Base-by-base conservation (phyloP, 2,329 filamentous ascomycete genomes). In the Ophiostoma montium region DNA sequence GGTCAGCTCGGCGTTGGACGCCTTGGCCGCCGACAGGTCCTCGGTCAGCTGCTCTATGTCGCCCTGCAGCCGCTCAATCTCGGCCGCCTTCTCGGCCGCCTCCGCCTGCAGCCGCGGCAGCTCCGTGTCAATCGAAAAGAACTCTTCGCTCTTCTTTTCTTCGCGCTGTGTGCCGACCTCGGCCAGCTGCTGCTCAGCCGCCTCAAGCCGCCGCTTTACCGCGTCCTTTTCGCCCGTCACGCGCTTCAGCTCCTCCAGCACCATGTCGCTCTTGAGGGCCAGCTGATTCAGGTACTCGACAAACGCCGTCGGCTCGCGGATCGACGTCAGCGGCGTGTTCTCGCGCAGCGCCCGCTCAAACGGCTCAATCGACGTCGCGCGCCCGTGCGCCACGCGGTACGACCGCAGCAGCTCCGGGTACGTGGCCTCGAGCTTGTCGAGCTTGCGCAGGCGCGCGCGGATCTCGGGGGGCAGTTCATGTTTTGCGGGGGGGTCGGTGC, bases 381-480 rank as follows among this genome's bases (percentile, higher is more conserved):
- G 81, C 50, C 85, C 79, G 67, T 98, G 90, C 16, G 92, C 92
- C 55, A 89, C 82, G 53, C 88, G 80, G 65, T 98, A 98, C 9
- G 90, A 95, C 50, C 87, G 83, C 46, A 96, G 71, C 1, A 98
- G 72, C 60, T 96, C 90, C 87, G 86, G 80, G 64, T 96, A 96
- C 51, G 84, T 86, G 5, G 79, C 72, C 61, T 95, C 90, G 18
- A 96, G 70, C 63, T 88, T 95, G 51, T 94, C 88, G n/a, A 96
- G 70, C 64, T 86, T 90, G 52, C 84, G 78, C 55, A 96, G 67
- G 62, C 82, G 89, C 30, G 77, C 72, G 50, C 77, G 78, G 27
- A 95, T 73, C 45, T 95, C 86, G 3, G 80, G 74, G 0, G 87
- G 75, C 31, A 95, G 65, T 48, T 87, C 84, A 0, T 63, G 49